Evolutionary conservation across 192 early-diverging fungal genomes (phyloP).

Genomic region (Backusella westeae): DNA sequence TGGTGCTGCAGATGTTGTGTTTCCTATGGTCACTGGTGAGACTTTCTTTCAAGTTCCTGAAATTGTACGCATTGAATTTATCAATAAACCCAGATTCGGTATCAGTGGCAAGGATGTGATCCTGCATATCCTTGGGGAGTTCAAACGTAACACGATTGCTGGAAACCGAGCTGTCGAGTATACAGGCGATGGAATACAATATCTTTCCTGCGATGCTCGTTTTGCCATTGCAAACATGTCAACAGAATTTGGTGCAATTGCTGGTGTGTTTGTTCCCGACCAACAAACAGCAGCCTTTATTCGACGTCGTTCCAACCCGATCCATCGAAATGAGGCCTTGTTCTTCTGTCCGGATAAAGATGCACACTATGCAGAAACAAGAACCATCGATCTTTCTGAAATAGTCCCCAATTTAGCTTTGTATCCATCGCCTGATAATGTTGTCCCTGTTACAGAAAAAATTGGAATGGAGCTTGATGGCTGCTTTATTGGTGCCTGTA

Average conservation of each 20-base stretch:
- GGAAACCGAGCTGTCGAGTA: constrained; percentile 80
- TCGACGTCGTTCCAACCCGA: constrained; percentile 69
- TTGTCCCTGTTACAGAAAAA: constrained; percentile 57
- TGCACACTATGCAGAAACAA: constrained; percentile 78
- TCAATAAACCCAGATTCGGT: constrained; percentile 70
- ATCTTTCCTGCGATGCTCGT: constrained; percentile 81
- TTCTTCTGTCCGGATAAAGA: constrained; percentile 75
- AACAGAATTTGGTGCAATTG: constrained; percentile 85
- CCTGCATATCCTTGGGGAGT: constrained; percentile 72
- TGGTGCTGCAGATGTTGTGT: constrained; percentile 79
- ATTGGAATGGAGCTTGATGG: constrained; percentile 70
- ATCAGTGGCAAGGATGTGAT: constrained; percentile 84
- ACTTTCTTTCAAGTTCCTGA: constrained; percentile 84
- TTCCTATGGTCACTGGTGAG: constrained; percentile 82
- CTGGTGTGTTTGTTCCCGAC: constrained; percentile 77
- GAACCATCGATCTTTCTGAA: constrained; percentile 68
- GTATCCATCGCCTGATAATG: constrained; percentile 77
- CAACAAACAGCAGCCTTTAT: constrained; percentile 73
- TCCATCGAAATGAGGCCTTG: constrained; percentile 64
- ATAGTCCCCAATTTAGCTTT: constrained; percentile 68
- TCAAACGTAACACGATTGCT: constrained; percentile 83
- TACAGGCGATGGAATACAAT: constrained; percentile 71
- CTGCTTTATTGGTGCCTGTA: constrained; percentile 81
- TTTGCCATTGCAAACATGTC: constrained; percentile 84
- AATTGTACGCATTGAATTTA: constrained; percentile 74